These are phyloP conservation scores for Xanthoceras sorbifolium DNA, from an alignment of 345 rosid genomes.

Conservation along the genomic window DNA sequence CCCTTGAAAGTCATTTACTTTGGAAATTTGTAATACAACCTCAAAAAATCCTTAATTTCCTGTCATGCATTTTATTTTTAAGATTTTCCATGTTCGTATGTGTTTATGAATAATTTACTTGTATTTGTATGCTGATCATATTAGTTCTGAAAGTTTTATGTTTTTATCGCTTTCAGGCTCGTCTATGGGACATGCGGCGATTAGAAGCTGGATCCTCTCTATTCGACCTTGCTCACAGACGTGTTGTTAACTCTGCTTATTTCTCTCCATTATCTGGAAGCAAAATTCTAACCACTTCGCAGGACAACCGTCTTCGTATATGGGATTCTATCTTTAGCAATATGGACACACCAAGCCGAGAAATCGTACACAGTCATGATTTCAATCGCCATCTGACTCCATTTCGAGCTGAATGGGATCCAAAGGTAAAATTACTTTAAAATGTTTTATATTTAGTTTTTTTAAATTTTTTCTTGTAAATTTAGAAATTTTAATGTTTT, in stretches of 20 bases:
- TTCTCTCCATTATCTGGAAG: constrained; percentile 88
- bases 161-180: constrained; percentile 59
- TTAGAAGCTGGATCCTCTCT: constrained; percentile 65
- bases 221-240: constrained; percentile 62
- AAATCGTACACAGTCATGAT: constrained; percentile 98
- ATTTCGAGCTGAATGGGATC: constrained; percentile 99
- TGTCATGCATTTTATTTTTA: background rate
- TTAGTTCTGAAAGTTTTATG: constrained; percentile 7
- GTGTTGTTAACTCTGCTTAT: constrained; percentile 96
- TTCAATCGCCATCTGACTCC: constrained; percentile 92
- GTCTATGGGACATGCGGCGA: constrained; percentile 91
- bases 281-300: constrained; percentile 86
- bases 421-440: constrained; percentile 56
- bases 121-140: constrained; percentile 1
- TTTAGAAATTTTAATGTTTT: background rate
- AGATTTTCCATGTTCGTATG: background rate
- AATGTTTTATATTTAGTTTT: background rate
- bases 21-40: background rate
- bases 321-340: constrained; percentile 93
- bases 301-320: constrained; percentile 84
- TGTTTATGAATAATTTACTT: constrained; percentile 2
- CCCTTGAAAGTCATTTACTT: background rate
- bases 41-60: background rate
- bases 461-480: background rate
- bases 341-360: constrained; percentile 85